A percentile compares a stretch with the other conserved stretches of the same genome.
phyloP scores from a whole-genome alignment of 1,284 basidiomycete species.

The Ganoderma lucidum region DNA sequence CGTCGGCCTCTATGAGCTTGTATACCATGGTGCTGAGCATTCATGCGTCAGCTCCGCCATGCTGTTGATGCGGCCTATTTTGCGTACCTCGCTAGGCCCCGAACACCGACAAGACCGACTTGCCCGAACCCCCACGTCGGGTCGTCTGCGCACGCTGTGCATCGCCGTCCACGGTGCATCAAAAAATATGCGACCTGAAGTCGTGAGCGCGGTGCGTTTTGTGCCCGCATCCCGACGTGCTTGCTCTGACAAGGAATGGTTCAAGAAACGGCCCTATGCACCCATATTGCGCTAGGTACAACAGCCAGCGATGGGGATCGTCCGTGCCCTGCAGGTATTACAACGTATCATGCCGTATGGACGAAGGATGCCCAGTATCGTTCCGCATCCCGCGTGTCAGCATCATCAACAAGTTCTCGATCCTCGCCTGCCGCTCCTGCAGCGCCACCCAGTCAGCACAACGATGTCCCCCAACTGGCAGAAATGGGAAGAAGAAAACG shows the following conservation, averaged over 20 bases:
- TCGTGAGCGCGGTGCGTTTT: not conserved
- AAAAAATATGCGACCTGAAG: not conserved
- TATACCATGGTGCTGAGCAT: not conserved
- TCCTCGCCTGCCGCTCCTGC: constrained; percentile 80
- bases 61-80: too few relatives aligned
- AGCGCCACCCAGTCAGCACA: not conserved
- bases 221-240: too few relatives aligned
- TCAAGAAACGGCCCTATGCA: not conserved
- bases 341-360: constrained; percentile 43
- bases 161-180: not conserved
- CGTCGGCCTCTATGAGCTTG: not conserved
- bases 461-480: too few relatives aligned
- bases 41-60: not conserved
- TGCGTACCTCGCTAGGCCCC: not conserved
- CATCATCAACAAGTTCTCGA: constrained; percentile 70
- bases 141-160: not conserved
- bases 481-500: not conserved
- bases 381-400: constrained; percentile 55
- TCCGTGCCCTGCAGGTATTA: constrained; percentile 14
- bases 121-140: not conserved
- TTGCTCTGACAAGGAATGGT: not conserved
- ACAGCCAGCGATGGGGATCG: not conserved
- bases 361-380: constrained; percentile 42
- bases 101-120: not conserved
- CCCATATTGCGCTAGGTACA: not conserved